Conservation (phyloP, 2,329 filamentous ascomycete genomes). For the Fusarium sp. region DNA sequence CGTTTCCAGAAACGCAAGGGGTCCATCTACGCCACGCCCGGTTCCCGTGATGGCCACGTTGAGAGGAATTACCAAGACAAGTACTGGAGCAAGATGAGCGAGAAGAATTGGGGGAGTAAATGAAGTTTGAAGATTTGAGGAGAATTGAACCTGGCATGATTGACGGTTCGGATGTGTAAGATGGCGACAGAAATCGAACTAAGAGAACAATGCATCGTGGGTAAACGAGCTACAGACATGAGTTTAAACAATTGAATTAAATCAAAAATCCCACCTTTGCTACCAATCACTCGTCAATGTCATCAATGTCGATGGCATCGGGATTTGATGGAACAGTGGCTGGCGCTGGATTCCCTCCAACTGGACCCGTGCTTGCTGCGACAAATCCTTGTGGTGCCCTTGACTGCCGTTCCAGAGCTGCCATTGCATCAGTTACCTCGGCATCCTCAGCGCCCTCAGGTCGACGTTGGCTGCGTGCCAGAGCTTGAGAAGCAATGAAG, state of each 20-base stretch:
- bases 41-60: constrained; percentile 72
- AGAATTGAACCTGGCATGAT: not conserved
- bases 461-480: constrained; percentile 82
- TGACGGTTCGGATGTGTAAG: constrained; percentile 16
- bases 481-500: constrained; percentile 95
- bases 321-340: constrained; percentile 72
- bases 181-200: constrained; percentile 15
- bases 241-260: constrained; percentile 31
- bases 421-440: constrained; percentile 83
- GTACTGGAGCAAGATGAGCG: constrained; percentile 69
- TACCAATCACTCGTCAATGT: constrained; percentile 68
- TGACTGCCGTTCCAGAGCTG: constrained; percentile 86
- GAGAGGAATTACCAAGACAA: constrained; percentile 68
- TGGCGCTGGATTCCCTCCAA: constrained; percentile 60
- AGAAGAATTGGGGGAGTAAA: constrained; percentile 59
- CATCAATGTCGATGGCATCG: constrained; percentile 86
- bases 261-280: constrained; percentile 15
- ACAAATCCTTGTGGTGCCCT: constrained; percentile 91
- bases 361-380: constrained; percentile 79
- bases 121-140: constrained; percentile 17
- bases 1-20: constrained; percentile 77
- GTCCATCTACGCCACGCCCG: constrained; percentile 74
- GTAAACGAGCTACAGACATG: constrained; percentile 36
- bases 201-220: constrained; percentile 28
- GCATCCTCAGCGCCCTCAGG: constrained; percentile 56